Evolutionary conservation across 805 yeast genomes (phyloP).

Genomic region (Candida odintsovae): DNA sequence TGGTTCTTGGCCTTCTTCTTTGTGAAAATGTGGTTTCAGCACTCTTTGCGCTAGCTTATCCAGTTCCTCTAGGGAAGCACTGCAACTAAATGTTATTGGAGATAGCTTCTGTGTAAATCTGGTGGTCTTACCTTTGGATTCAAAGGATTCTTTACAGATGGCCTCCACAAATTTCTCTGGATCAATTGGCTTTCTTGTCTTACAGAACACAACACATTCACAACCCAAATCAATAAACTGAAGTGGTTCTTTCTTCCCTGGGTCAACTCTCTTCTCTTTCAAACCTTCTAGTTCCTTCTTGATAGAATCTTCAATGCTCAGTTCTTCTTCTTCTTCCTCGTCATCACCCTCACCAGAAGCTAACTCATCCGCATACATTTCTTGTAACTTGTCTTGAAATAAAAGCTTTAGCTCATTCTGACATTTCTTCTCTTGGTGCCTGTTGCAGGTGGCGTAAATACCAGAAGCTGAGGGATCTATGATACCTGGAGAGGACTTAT

Average conservation of each 20-base stretch:
- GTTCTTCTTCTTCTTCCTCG: conserved; percentile 31
- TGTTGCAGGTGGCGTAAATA: conserved; percentile 80
- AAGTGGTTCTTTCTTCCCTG: conserved; percentile 41
- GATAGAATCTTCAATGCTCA: conserved; percentile 73
- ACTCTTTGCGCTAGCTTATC: conserved; percentile 51
- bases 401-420: conserved; percentile 63
- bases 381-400: conserved; percentile 48
- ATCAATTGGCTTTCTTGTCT: conserved; percentile 70
- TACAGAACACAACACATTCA: conserved; percentile 81
- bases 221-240: conserved; percentile 62
- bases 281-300: conserved; percentile 64
- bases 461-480: conserved; percentile 87
- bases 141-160: conserved; percentile 56
- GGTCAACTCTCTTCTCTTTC: conserved; percentile 25
- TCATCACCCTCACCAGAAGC: conserved; percentile 12
- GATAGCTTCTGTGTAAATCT: conserved; percentile 74
- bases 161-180: conserved; percentile 67
- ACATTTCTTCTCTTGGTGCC: conserved; percentile 74
- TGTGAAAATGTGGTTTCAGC: conserved; percentile 65
- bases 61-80: conserved; percentile 67
- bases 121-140: conserved; percentile 49
- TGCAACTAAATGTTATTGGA: conserved; percentile 72
- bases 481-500: conserved; percentile 40
- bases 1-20: conserved; percentile 30
- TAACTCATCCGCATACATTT: conserved; percentile 35